A percentile compares a stretch with the other conserved stretches of the same genome.
These are phyloP conservation scores for Lenwebbia sp. DNA, from an alignment of 345 rosid species.

Conservation along the genomic window DNA sequence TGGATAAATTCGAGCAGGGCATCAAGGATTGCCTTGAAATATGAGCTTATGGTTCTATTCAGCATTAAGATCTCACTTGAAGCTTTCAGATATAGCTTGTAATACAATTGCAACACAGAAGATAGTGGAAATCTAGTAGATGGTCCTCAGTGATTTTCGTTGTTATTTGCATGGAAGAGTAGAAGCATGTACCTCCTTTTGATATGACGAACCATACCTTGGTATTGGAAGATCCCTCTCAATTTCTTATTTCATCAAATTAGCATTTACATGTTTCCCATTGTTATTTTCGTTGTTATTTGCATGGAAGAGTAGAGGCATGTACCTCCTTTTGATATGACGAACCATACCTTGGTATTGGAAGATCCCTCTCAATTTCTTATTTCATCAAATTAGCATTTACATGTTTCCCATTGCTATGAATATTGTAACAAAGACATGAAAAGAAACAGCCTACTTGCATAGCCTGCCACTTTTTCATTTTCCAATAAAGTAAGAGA, in stretches of 20 bases:
- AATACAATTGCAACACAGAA: not conserved
- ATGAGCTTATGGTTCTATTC: constrained; percentile 10
- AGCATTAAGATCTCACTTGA: not conserved
- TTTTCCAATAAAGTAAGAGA: not conserved
- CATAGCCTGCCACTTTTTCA: not conserved
- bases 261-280: not conserved
- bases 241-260: not conserved
- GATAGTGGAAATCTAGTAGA: not conserved
- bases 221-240: not conserved
- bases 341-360: not conserved
- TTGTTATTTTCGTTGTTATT: not conserved
- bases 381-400: not conserved
- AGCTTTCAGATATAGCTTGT: not conserved
- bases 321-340: not conserved
- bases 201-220: not conserved
- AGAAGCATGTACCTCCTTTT: not conserved
- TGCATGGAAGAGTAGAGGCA: not conserved
- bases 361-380: not conserved
- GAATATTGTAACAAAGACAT: not conserved
- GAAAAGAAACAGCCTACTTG: not conserved
- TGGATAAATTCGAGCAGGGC: constrained; percentile 49
- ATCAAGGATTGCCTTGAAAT: constrained; percentile 50
- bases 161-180: not conserved
- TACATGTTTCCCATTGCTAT: not conserved
- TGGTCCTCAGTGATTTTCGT: not conserved